Percentiles rank a stretch among this genome's conserved stretches.
These are phyloP conservation scores for Salix suchowensis DNA, from an alignment of 345 rosid genomes.

Conservation along the genomic window DNA sequence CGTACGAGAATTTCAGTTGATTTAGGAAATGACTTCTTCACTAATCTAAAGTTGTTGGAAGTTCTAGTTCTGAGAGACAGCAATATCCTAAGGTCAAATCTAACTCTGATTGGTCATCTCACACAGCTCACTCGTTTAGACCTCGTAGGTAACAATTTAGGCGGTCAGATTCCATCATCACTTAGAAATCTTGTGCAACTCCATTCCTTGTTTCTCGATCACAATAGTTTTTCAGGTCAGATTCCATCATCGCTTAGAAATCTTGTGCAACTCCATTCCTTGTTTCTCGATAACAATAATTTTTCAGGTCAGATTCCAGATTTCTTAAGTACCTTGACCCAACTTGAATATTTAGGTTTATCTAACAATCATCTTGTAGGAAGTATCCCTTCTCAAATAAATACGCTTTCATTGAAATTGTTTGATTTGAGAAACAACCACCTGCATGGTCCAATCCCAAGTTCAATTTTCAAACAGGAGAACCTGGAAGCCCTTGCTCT, in stretches of 20 bases:
- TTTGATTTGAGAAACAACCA: background rate
- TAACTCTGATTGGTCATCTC: too few relatives aligned
- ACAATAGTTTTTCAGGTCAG: background rate
- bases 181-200: background rate
- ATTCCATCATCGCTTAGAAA: background rate
- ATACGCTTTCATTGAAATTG: too few relatives aligned
- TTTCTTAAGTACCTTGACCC: background rate
- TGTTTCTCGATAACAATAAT: background rate
- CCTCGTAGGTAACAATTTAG: too few relatives aligned
- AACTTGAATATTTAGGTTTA: background rate
- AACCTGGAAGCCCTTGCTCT: background rate
- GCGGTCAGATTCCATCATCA: too few relatives aligned
- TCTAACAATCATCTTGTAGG: background rate
- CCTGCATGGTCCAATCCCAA: conserved; percentile 8
- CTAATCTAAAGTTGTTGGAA: background rate
- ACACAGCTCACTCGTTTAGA: too few relatives aligned
- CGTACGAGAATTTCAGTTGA: too few relatives aligned
- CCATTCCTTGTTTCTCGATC: background rate
- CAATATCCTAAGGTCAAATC: too few relatives aligned
- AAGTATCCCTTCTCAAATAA: background rate
- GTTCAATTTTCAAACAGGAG: conserved; percentile 3
- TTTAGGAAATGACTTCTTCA: background rate
- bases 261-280: background rate
- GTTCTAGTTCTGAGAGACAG: background rate
- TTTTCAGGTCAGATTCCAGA: background rate